Evolutionary conservation across 768 basidiomycete species (phyloP).

Genomic region (Mycena sanguinolenta): DNA sequence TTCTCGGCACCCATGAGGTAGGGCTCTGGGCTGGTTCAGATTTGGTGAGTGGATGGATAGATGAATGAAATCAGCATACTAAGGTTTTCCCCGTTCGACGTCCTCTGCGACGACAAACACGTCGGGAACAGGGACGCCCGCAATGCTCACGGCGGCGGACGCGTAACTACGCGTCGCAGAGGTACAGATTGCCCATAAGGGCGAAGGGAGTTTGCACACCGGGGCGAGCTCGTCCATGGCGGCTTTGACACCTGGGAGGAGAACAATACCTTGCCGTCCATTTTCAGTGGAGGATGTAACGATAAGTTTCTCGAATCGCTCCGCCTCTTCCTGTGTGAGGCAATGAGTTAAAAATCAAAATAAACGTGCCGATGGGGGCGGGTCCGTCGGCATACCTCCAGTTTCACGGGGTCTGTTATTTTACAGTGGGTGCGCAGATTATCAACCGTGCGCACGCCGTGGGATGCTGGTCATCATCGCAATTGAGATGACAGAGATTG

Average conservation of each 20-base stretch:
- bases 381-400: slow-evolving; percentile 77
- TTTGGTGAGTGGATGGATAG: slow-evolving; percentile 12
- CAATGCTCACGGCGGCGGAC: slow-evolving; percentile 72
- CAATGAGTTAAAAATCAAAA: slow-evolving; percentile 1
- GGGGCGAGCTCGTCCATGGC: slow-evolving; percentile 67
- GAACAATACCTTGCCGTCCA: slow-evolving; percentile 73
- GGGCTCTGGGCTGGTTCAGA: slow-evolving; percentile 78
- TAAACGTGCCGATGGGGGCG: slow-evolving; percentile 12
- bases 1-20: slow-evolving; percentile 88
- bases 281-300: slow-evolving; percentile 68
- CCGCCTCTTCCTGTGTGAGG: slow-evolving; percentile 69
- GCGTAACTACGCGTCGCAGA: slow-evolving; percentile 87
- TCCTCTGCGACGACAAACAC: slow-evolving; percentile 88
- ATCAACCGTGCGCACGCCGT: slow-evolving; percentile 88
- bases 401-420: slow-evolving; percentile 73
- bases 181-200: slow-evolving; percentile 91
- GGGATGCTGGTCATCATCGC: slow-evolving; percentile 63
- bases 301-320: slow-evolving; percentile 86
- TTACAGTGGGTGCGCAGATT: slow-evolving; percentile 82
- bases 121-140: slow-evolving; percentile 77
- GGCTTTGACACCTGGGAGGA: slow-evolving; percentile 77
- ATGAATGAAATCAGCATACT: slow-evolving; percentile 49
- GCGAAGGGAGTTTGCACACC: slow-evolving; percentile 60
- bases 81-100: slow-evolving; percentile 86
- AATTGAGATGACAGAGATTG: slow-evolving; percentile 11